Percentiles rank a stretch among this genome's conserved stretches.
These are phyloP conservation scores for Coccomyxa sp. DNA, from an alignment of 139 green algal genomes.

Conservation along the genomic window DNA sequence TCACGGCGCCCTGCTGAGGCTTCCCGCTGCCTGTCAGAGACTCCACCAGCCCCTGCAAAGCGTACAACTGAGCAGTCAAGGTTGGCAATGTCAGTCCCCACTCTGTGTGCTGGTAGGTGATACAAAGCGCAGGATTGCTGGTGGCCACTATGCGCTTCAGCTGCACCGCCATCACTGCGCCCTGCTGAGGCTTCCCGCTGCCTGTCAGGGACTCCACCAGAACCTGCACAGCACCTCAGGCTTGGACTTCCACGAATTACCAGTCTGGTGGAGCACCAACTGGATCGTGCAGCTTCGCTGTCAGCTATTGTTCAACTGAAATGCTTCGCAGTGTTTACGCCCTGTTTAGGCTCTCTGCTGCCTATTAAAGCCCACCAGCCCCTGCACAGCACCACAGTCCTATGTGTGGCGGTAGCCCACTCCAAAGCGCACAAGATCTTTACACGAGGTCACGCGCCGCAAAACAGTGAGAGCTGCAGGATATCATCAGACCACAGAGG, in stretches of 20 bases:
- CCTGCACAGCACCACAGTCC: too few relatives aligned
- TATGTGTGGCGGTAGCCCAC: too few relatives aligned
- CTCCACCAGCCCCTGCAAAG: background rate
- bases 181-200: background rate
- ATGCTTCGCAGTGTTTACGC: background rate
- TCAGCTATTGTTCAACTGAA: slow-evolving; percentile 51
- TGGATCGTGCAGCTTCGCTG: slow-evolving; percentile 41
- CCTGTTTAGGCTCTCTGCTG: background rate
- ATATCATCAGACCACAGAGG: too few relatives aligned
- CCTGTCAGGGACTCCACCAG: background rate
- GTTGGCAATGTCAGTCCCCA: too few relatives aligned
- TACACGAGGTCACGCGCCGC: too few relatives aligned
- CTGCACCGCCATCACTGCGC: background rate
- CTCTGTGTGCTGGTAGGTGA: slow-evolving; percentile 60
- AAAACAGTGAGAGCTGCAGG: too few relatives aligned
- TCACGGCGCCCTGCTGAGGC: background rate
- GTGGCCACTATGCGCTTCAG: slow-evolving; percentile 54
- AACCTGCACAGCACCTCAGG: too few relatives aligned
- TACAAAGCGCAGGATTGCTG: slow-evolving; percentile 42
- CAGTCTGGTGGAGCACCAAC: too few relatives aligned
- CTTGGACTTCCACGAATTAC: too few relatives aligned
- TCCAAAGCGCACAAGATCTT: too few relatives aligned
- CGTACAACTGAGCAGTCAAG: too few relatives aligned
- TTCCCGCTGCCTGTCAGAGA: background rate
- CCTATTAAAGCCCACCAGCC: too few relatives aligned